Conservation (phyloP, 371 early-diverging fungal species). For the Fennellomyces sp. region DNA sequence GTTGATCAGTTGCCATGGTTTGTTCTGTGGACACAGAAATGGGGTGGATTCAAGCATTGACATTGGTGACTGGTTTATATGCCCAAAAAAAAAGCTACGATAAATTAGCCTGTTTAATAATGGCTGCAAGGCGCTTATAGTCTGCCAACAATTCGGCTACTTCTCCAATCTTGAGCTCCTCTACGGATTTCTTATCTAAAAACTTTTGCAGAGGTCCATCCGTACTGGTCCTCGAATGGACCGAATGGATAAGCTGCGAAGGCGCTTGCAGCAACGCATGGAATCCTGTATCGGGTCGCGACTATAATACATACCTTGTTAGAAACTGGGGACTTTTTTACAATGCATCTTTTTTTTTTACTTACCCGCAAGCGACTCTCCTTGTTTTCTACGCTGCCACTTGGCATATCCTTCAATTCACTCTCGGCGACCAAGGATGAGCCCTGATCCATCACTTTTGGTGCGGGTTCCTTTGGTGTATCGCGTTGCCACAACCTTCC, state of each 20-base stretch:
- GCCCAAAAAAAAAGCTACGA: background rate
- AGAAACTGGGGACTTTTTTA: too few species aligned
- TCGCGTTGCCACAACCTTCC: constrained; percentile 50
- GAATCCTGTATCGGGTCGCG: constrained; percentile 14
- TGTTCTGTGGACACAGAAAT: too few species aligned
- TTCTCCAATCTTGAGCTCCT: constrained; percentile 26
- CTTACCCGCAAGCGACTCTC: background rate
- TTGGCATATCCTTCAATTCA: constrained; percentile 38
- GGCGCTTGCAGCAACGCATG: constrained; percentile 25
- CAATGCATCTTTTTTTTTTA: background rate
- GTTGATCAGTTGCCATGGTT: constrained; percentile 69
- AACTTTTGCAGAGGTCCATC: constrained; percentile 31
- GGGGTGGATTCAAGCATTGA: background rate
- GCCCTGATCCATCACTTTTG: constrained; percentile 7
- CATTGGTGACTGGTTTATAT: background rate
- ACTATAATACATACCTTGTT: background rate
- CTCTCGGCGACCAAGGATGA: constrained; percentile 9
- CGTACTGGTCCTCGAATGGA: background rate
- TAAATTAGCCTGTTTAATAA: constrained; percentile 22
- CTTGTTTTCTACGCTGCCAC: background rate
- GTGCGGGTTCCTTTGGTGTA: background rate
- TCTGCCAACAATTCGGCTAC: constrained; percentile 27
- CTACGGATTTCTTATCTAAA: constrained; percentile 27
- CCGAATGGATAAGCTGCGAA: constrained; percentile 23
- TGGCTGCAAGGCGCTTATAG: constrained; percentile 28